A percentile compares a stretch with the other conserved stretches of the same genome.
phyloP scores from a whole-genome alignment of 2,329 filamentous ascomycete species.

The Magnaporthales sp. region DNA sequence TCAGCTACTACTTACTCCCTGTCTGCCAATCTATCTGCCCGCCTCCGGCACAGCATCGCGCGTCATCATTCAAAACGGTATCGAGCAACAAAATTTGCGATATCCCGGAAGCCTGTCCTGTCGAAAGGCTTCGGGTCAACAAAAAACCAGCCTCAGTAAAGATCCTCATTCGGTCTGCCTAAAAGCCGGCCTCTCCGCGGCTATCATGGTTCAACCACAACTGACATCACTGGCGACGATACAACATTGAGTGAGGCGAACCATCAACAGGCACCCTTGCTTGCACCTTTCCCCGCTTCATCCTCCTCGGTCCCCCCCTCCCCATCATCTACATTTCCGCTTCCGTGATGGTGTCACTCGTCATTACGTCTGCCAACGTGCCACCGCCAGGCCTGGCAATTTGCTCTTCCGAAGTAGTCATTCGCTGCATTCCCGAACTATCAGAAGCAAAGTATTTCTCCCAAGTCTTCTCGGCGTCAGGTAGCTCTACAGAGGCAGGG shows the following conservation, averaged over 20 bases:
- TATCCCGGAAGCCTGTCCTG: background rate
- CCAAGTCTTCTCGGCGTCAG: slow-evolving; percentile 27
- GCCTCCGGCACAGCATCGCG: background rate
- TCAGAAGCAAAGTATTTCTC: slow-evolving; percentile 28
- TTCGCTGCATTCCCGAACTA: slow-evolving; percentile 23
- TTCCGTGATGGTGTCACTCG: slow-evolving; percentile 15
- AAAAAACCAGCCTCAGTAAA: background rate
- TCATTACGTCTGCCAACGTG: slow-evolving; percentile 8
- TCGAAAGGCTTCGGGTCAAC: background rate
- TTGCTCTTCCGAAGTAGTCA: slow-evolving; percentile 5
- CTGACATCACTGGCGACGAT: background rate
- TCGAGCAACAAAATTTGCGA: background rate
- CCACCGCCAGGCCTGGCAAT: slow-evolving; percentile 10
- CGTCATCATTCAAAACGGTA: background rate
- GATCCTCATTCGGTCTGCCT: background rate
- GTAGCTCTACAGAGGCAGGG: slow-evolving; percentile 25
- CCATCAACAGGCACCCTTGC: background rate
- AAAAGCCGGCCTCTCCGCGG: background rate
- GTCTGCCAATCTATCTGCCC: background rate
- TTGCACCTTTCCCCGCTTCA: background rate
- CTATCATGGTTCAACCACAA: slow-evolving; percentile 2
- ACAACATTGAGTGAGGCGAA: slow-evolving; percentile 1
- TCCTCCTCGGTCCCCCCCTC: background rate
- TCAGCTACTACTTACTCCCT: background rate
- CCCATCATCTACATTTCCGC: background rate